Evolutionary conservation across 2,329 filamentous ascomycete species (phyloP).

Genomic region (Herpotrichia juniperi): DNA sequence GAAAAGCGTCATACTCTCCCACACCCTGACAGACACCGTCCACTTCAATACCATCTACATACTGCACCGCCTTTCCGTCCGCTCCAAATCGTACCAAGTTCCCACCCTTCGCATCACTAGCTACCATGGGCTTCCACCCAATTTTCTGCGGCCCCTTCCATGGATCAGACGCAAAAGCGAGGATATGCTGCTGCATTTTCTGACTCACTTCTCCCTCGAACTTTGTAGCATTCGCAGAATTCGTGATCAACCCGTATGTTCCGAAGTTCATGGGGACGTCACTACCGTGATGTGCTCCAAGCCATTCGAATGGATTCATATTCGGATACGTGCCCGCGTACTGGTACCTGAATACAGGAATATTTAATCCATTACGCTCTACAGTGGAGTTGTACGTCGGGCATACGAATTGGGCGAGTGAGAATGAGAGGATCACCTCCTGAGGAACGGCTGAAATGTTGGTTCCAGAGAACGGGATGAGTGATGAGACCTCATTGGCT

Average conservation of each 20-base stretch:
- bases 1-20: constrained; percentile 18
- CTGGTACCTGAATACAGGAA: constrained; percentile 15
- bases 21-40: constrained; percentile 18
- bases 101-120: constrained; percentile 13
- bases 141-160: constrained; percentile 14
- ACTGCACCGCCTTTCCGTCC: constrained; percentile 11
- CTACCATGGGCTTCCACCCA: constrained; percentile 16
- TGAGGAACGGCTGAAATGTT: constrained; percentile 10
- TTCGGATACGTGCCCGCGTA: constrained; percentile 20
- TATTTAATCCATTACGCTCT: not conserved
- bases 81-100: constrained; percentile 18
- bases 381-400: constrained; percentile 7
- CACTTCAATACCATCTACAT: constrained; percentile 18
- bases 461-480: constrained; percentile 10
- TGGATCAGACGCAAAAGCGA: constrained; percentile 39
- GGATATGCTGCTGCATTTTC: constrained; percentile 39
- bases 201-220: constrained; percentile 35
- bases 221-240: constrained; percentile 11
- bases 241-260: constrained; percentile 18
- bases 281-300: constrained; percentile 23
- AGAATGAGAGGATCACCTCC: not conserved
- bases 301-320: constrained; percentile 12
- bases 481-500: constrained; percentile 19
- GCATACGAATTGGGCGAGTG: constrained; percentile 6
- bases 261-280: constrained; percentile 28